Evolutionary conservation across 768 basidiomycete genomes (phyloP).

Genomic region (Suillus occidentalis): DNA sequence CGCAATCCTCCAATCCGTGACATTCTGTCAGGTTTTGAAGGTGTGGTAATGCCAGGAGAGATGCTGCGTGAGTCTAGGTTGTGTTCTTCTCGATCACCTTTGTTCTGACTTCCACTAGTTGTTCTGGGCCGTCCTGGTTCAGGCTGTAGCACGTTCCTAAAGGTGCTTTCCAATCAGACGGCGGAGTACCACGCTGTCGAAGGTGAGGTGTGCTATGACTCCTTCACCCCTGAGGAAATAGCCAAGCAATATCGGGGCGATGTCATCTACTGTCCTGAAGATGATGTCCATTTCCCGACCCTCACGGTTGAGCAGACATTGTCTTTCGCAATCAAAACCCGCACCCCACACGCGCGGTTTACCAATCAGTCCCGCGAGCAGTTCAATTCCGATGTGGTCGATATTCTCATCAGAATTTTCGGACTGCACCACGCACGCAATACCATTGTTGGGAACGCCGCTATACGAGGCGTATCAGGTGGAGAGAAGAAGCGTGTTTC

Average conservation of each 20-base stretch:
- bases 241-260: slow-evolving; percentile 71
- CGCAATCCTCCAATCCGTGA: slow-evolving; percentile 63
- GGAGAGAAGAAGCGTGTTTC: slow-evolving; percentile 80
- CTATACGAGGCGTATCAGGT: slow-evolving; percentile 78
- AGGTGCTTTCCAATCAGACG: slow-evolving; percentile 75
- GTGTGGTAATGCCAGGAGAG: slow-evolving; percentile 59
- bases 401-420: slow-evolving; percentile 72
- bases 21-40: slow-evolving; percentile 54
- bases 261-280: slow-evolving; percentile 79
- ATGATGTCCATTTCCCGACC: slow-evolving; percentile 84
- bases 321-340: slow-evolving; percentile 59
- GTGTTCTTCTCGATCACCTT: background rate
- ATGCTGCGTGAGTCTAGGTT: slow-evolving; percentile 58
- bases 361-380: slow-evolving; percentile 62
- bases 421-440: slow-evolving; percentile 78
- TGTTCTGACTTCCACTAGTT: slow-evolving; percentile 40
- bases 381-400: slow-evolving; percentile 55
- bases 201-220: slow-evolving; percentile 82
- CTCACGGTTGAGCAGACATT: slow-evolving; percentile 80
- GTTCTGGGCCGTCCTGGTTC: slow-evolving; percentile 85
- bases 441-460: slow-evolving; percentile 86
- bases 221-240: slow-evolving; percentile 66
- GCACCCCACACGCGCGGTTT: slow-evolving; percentile 59
- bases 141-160: slow-evolving; percentile 84
- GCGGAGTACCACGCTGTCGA: slow-evolving; percentile 62